Evolutionary conservation across 257 asterid species (phyloP), one percentile per base, ranked within the genome.

Genomic region (Craterostigma plantagineum): DNA sequence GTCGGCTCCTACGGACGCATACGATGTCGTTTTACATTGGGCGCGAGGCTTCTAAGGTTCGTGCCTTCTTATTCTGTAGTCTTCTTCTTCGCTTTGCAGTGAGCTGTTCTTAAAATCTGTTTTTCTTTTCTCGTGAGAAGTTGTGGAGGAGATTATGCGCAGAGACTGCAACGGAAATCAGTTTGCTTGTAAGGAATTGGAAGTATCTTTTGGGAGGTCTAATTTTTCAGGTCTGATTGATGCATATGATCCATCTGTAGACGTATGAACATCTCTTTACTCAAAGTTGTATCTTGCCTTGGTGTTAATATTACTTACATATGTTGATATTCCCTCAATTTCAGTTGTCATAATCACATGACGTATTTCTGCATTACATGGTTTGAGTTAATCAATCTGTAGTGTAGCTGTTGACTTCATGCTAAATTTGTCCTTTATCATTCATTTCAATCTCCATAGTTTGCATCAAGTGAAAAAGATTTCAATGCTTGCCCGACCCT

Each of bases 11-110:
- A 14, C 17, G 10, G 2, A 14, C 17, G 8, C 3, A 40, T 1
- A 40, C 13, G 45, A 40, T 40, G 45, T 40, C 45, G 45, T 16
- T 40, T 7, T 40, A 40, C 45, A 16, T 40, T 14, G 45, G 45
- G 4, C 45, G 45, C 45, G 16, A 16, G 16, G 45, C 45, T 40
- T 40, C 45, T 9, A 40, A 40, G 45, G 45, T 40, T 40, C 3
- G 15, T 14, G 8, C 12, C 15, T 40, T 40, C 45, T 10, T 40
- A 7, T 12, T 40, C 16, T 40, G 5, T 40, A 11, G 45, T 40
- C 8, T 40, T 5, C 8, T 8, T 8, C 8, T 9, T 36, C 8
- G 4, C 14, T 12, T 36, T 10, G 8, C 14, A 36, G 4, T 10
- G 12, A 12, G n/a, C n/a, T 9, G 4, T 36, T 10, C 11, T 9